phyloP scores from a whole-genome alignment of 352 stramenopile species.

The Pythium oligandrum region DNA sequence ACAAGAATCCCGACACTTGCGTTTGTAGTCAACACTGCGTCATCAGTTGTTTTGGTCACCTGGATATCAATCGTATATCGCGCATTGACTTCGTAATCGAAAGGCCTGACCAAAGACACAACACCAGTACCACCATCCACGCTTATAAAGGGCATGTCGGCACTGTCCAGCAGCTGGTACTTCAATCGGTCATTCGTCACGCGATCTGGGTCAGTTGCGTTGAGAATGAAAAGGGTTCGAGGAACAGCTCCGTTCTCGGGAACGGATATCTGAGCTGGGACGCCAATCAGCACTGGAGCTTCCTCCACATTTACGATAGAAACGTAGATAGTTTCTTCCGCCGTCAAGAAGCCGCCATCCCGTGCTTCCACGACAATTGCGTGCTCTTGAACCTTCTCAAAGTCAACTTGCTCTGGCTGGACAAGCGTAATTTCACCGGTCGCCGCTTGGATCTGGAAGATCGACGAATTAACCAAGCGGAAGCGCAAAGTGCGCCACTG shows the following conservation, averaged over 20 bases:
- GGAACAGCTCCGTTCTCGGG: slow-evolving; percentile 35
- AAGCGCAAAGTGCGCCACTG: slow-evolving; percentile 18
- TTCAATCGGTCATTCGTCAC: slow-evolving; percentile 24
- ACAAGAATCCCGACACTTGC: slow-evolving; percentile 10
- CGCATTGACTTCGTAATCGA: slow-evolving; percentile 17
- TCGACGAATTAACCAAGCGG: slow-evolving; percentile 8
- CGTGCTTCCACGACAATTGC: slow-evolving; percentile 19
- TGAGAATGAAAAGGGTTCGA: slow-evolving; percentile 30
- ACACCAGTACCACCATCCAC: slow-evolving; percentile 12
- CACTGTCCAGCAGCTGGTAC: slow-evolving; percentile 15
- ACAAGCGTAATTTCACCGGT: slow-evolving; percentile 10
- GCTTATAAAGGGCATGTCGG: not conserved
- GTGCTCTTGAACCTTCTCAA: slow-evolving; percentile 23
- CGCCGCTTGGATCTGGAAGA: slow-evolving; percentile 10
- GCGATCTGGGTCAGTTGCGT: slow-evolving; percentile 42
- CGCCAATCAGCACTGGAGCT: slow-evolving; percentile 5
- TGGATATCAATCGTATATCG: slow-evolving; percentile 1
- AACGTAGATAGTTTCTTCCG: slow-evolving; percentile 20
- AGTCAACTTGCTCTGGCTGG: slow-evolving; percentile 20
- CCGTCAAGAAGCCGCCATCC: slow-evolving; percentile 22
- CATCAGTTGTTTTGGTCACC: not conserved
- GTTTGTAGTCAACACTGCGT: not conserved
- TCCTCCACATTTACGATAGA: slow-evolving; percentile 24
- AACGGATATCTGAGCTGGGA: not conserved
- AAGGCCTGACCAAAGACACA: slow-evolving; percentile 14